A percentile compares a stretch with the other conserved stretches of the same genome.
Conservation (phyloP, 2,329 filamentous ascomycete species). For the Periconia macrospinosa region DNA sequence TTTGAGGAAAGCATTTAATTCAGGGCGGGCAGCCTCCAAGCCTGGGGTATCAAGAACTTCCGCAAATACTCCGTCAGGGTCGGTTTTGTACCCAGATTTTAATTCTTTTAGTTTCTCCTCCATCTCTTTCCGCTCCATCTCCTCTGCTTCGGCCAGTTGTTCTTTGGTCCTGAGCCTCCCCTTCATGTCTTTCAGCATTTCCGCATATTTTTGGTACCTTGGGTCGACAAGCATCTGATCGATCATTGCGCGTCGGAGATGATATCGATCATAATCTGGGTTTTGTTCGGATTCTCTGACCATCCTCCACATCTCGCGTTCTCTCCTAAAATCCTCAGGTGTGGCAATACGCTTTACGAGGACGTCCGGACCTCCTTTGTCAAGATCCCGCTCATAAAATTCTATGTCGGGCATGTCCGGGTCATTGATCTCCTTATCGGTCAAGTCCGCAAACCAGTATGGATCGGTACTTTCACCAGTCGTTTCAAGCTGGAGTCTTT, state of each 20-base stretch:
- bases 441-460: conserved; percentile 13
- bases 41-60: conserved; percentile 34
- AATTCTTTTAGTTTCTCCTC: conserved; percentile 19
- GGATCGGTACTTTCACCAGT: too few relatives aligned
- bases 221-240: conserved; percentile 33
- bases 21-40: conserved; percentile 1
- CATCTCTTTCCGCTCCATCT: conserved; percentile 12
- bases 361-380: conserved; percentile 21
- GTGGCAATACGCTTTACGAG: conserved; percentile 27
- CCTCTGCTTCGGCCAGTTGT: conserved; percentile 15
- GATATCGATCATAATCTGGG: conserved; percentile 31
- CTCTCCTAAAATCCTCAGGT: conserved; percentile 22
- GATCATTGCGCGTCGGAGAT: conserved; percentile 27
- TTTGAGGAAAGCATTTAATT: neutral
- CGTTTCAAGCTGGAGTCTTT: too few relatives aligned
- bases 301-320: conserved; percentile 27
- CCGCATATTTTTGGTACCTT: conserved; percentile 29
- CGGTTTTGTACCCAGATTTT: conserved; percentile 16
- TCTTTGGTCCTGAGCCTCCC: conserved; percentile 19
- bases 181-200: conserved; percentile 32
- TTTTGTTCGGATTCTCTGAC: conserved; percentile 24
- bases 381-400: conserved; percentile 35
- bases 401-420: conserved; percentile 24
- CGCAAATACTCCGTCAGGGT: conserved; percentile 23
- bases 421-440: conserved; percentile 23